These are phyloP conservation scores for Kurtzmaniella quercitrusa DNA, from an alignment of 1,139 yeast genomes.

Conservation along the genomic window DNA sequence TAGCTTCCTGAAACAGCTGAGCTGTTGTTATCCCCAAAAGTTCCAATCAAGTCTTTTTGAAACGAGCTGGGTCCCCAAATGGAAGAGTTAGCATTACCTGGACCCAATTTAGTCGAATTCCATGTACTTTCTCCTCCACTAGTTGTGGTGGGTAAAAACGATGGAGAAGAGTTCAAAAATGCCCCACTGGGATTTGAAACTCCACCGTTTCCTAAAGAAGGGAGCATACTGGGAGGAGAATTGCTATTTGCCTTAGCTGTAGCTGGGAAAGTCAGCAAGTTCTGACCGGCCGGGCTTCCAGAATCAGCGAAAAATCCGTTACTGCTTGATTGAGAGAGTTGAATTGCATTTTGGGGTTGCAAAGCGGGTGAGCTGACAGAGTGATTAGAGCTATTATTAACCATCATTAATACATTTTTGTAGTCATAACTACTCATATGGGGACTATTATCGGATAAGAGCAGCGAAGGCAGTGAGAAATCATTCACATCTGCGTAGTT, in stretches of 20 bases:
- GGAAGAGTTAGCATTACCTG: background rate
- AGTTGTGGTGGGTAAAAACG: conserved; percentile 8
- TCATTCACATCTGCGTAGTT: conserved; percentile 5
- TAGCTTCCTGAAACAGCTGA: conserved; percentile 1
- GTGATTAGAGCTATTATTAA: conserved; percentile 17
- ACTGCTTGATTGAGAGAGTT: conserved; percentile 8
- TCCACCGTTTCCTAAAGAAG: conserved; percentile 13
- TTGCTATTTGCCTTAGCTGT: conserved; percentile 10
- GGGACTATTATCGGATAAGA: conserved; percentile 5
- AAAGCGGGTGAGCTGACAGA: conserved; percentile 19
- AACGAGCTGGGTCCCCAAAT: conserved; percentile 1
- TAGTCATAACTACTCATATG: conserved; percentile 7
- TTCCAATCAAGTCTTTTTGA: background rate
- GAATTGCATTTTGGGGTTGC: conserved; percentile 7
- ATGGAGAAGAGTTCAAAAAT: conserved; percentile 9
- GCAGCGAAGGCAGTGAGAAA: conserved; percentile 6
- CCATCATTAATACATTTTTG: conserved; percentile 13
- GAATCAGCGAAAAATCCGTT: conserved; percentile 10
- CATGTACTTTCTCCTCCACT: background rate
- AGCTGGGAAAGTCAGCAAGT: conserved; percentile 5
- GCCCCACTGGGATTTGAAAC: conserved; percentile 5
- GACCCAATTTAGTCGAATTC: background rate
- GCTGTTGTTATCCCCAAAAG: background rate
- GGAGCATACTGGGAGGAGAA: conserved; percentile 26
- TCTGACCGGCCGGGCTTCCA: conserved; percentile 17